Conservation (phyloP, 148 eudicot species). For the Chenopodium formosanum region DNA sequence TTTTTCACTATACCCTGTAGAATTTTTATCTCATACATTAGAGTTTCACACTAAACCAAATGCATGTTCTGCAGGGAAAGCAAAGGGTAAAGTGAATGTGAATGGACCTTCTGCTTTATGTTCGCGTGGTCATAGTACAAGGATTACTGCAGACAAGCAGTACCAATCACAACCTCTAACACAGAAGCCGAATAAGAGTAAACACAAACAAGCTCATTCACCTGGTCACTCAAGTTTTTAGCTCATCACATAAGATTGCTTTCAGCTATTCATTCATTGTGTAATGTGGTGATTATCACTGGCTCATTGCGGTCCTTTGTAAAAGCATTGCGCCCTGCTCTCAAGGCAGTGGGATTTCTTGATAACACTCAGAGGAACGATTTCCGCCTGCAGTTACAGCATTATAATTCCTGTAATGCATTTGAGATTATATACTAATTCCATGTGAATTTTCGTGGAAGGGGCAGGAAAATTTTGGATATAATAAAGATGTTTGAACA, state of each 20-base stretch:
- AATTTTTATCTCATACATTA: not conserved
- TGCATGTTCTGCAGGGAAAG: conserved; percentile 22
- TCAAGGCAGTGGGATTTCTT: not conserved
- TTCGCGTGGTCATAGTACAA: conserved; percentile 23
- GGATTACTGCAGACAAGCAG: conserved; percentile 26
- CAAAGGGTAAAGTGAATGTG: conserved; percentile 26
- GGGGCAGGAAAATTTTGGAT: not conserved
- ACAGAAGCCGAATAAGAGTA: conserved; percentile 22
- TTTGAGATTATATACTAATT: not conserved
- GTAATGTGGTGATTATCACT: conserved; percentile 6
- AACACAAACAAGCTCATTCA: conserved; percentile 23
- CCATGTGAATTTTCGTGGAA: not conserved
- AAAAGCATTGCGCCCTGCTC: not conserved
- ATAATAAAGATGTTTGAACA: not conserved
- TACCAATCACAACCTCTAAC: not conserved
- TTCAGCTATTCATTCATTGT: not conserved
- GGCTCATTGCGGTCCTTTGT: not conserved
- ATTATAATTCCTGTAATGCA: not conserved
- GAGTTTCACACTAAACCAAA: not conserved
- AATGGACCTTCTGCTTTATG: conserved; percentile 25
- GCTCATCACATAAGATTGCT: not conserved
- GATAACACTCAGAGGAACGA: not conserved
- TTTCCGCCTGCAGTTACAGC: not conserved
- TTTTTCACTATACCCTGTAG: not conserved
- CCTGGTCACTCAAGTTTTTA: conserved; percentile 21